A percentile compares a stretch with the other conserved stretches of the same genome.
These are phyloP conservation scores for Aphanomyces astaci DNA, from an alignment of 352 stramenopile species.

Conservation along the genomic window DNA sequence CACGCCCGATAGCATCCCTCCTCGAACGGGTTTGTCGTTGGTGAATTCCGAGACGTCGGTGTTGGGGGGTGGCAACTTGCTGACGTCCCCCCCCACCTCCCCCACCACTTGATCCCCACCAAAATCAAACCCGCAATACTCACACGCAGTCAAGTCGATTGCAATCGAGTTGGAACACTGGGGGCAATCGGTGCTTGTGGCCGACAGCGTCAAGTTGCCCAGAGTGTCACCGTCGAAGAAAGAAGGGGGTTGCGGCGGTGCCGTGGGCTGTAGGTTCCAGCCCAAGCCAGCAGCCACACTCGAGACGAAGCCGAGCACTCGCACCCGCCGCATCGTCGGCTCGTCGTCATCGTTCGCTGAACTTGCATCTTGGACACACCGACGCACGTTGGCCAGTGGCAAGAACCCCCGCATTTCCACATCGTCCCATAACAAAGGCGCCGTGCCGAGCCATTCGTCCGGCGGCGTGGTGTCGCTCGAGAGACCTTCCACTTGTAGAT, in stretches of 20 bases:
- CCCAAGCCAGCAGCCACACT: not conserved
- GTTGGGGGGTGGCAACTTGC: no score
- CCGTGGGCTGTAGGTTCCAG: no score
- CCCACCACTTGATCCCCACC: no score
- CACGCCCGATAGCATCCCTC: conserved; percentile 9
- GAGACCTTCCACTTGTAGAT: conserved; percentile 19
- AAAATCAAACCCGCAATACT: conserved; percentile 41
- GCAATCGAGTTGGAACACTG: conserved; percentile 36
- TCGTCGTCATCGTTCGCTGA: conserved; percentile 8
- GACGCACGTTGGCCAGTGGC: conserved; percentile 21
- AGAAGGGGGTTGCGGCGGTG: no score
- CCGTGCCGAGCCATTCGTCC: not conserved
- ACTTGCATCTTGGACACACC: no score
- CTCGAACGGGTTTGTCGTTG: conserved; percentile 14
- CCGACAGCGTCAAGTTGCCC: not conserved
- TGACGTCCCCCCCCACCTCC: no score
- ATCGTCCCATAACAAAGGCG: conserved; percentile 33
- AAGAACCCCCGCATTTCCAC: conserved; percentile 37
- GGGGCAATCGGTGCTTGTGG: not conserved
- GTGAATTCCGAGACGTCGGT: not conserved
- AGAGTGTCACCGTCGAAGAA: not conserved
- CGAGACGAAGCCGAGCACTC: not conserved
- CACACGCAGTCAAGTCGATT: conserved; percentile 28
- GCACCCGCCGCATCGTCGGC: conserved; percentile 23
- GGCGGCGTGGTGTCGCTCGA: not conserved